A percentile compares a stretch with the other conserved stretches of the same genome.
These are phyloP conservation scores for Paraphoma chrysanthemicola DNA, from an alignment of 2,329 filamentous ascomycete species.

Conservation along the genomic window DNA sequence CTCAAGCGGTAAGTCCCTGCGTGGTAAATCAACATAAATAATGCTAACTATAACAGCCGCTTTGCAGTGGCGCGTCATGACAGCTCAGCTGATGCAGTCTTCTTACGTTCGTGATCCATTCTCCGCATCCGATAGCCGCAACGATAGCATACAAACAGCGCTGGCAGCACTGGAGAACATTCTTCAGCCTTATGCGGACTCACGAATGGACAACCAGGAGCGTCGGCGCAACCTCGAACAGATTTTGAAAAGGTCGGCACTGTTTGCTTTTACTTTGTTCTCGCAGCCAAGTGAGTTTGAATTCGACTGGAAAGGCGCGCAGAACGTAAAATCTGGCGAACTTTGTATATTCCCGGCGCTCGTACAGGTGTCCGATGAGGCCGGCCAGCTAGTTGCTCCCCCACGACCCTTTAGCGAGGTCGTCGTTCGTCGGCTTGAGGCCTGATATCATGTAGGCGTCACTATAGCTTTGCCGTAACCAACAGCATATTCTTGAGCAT, in stretches of 20 bases:
- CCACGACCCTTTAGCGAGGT: conserved; percentile 40
- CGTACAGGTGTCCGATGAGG: conserved; percentile 41
- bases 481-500: too few species aligned
- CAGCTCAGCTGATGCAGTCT: conserved; percentile 36
- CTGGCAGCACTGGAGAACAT: conserved; percentile 31
- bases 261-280: conserved; percentile 45
- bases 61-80: conserved; percentile 41
- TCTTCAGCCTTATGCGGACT: conserved; percentile 35
- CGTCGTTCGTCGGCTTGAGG: conserved; percentile 32
- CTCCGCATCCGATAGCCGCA: conserved; percentile 30
- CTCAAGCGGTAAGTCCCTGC: conserved; percentile 19
- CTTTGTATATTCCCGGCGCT: conserved; percentile 46
- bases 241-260: conserved; percentile 42
- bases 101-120: conserved; percentile 35
- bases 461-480: too few species aligned
- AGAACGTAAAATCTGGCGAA: conserved; percentile 30
- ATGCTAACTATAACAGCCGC: conserved; percentile 16
- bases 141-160: conserved; percentile 28
- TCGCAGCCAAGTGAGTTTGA: conserved; percentile 42
- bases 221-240: conserved; percentile 42
- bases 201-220: conserved; percentile 33
- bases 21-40: too few species aligned
- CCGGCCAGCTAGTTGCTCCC: conserved; percentile 29
- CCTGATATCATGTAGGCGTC: conserved; percentile 7
- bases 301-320: conserved; percentile 42